Conservation (phyloP, 2,329 filamentous ascomycete genomes). For the Pseudodiploospora longispora region DNA sequence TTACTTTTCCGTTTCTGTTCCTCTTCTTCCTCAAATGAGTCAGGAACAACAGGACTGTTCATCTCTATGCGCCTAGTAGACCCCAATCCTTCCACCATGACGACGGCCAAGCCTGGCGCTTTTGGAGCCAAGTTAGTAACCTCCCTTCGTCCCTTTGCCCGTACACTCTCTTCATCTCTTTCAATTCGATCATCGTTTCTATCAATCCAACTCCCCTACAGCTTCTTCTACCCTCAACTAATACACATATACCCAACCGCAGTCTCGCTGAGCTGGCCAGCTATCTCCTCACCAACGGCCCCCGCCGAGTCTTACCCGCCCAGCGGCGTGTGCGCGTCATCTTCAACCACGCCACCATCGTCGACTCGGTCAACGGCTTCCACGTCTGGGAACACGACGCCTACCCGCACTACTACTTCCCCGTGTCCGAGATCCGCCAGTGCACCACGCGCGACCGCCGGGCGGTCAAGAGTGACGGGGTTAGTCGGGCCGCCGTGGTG, state of each 20-base stretch:
- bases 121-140: too few species aligned
- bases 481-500: constrained; percentile 19
- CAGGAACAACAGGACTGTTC: too few species aligned
- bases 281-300: constrained; percentile 19
- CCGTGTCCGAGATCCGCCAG: constrained; percentile 19
- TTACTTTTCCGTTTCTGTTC: too few species aligned
- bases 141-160: too few species aligned
- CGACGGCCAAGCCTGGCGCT: too few species aligned
- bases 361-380: constrained; percentile 29
- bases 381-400: constrained; percentile 39
- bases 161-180: too few species aligned
- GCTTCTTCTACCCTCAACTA: too few species aligned
- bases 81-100: too few species aligned
- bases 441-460: constrained; percentile 19
- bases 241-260: neutral
- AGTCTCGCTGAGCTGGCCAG: constrained; percentile 21
- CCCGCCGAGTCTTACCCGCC: constrained; percentile 15
- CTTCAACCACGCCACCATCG: constrained; percentile 22
- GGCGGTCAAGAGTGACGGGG: constrained; percentile 17
- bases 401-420: constrained; percentile 40
- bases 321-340: constrained; percentile 26
- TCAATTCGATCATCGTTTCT: too few species aligned
- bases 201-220: too few species aligned
- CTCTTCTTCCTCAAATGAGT: too few species aligned
- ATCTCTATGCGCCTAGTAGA: too few species aligned